Percentiles rank a stretch among this genome's conserved stretches.
Conservation (phyloP, 169 alveolate species). For the Theileria parva region DNA sequence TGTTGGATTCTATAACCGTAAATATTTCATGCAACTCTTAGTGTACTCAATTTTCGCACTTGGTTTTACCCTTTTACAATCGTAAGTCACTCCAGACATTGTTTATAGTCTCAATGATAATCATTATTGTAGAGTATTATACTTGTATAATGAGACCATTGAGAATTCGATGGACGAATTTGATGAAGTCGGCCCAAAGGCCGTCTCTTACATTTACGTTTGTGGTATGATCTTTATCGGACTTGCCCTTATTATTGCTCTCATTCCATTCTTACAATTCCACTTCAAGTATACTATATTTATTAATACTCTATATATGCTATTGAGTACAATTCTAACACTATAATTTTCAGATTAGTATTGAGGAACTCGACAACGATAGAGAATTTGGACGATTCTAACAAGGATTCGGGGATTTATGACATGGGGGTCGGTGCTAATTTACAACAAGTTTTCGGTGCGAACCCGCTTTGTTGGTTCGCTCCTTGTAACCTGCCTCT, state of each 20-base stretch:
- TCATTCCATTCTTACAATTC: slow-evolving; percentile 83
- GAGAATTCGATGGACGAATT: slow-evolving; percentile 5
- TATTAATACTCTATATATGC: background rate
- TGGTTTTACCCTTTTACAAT: slow-evolving; percentile 50
- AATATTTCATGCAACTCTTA: slow-evolving; percentile 91
- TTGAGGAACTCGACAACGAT: slow-evolving; percentile 84
- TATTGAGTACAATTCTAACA: slow-evolving; percentile 4
- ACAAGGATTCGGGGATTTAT: slow-evolving; percentile 78
- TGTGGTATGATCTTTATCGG: slow-evolving; percentile 67
- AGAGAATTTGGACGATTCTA: slow-evolving; percentile 81
- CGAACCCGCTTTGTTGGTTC: slow-evolving; percentile 85
- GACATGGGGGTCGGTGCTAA: slow-evolving; percentile 85
- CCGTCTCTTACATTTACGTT: slow-evolving; percentile 58
- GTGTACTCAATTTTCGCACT: slow-evolving; percentile 82
- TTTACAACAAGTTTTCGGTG: slow-evolving; percentile 82
- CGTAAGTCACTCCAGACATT: slow-evolving; percentile 26
- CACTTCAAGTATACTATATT: slow-evolving; percentile 61
- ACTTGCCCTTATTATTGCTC: slow-evolving; percentile 74
- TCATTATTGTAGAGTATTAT: slow-evolving; percentile 19
- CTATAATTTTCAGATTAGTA: slow-evolving; percentile 42
- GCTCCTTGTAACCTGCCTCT: slow-evolving; percentile 83
- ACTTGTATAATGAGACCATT: slow-evolving; percentile 46
- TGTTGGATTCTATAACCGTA: slow-evolving; percentile 95
- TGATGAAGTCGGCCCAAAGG: slow-evolving; percentile 43
- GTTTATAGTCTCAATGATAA: background rate